Evolutionary conservation across 1,139 yeast genomes (phyloP), one percentile per base, ranked within the genome.

Genomic region (Diutina pseudorugosa): DNA sequence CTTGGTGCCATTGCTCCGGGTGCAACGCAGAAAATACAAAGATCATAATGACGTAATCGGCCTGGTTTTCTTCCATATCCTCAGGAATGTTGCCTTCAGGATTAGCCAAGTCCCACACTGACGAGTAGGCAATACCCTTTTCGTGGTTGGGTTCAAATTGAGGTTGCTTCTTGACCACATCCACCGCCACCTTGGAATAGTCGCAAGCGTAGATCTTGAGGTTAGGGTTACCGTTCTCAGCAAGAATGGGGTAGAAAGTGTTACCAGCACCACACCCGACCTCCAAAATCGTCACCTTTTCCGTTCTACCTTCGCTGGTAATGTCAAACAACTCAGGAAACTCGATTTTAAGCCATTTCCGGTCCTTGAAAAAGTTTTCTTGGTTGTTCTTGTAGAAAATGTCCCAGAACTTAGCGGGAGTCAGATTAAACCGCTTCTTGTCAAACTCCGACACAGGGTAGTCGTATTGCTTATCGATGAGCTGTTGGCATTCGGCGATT

Each of bases 201-300:
- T 93, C 99, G 54, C 93, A 95, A 1, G 96, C 98, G 55, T 81
- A 79, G 12, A 93, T 79, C 59, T 72, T 77, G 54, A 93, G 72
- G 41, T 82, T 70, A n/a, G 84, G 82, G 68, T 93, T 93, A 65
- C 85, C 75, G 65, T 93, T 93, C 60, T 85, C 90, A 53, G 77
- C 76, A 55, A 93, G 71, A 30, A 93, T 84, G 1, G 98, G 98
- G 67, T 85, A 93, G 69, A 93, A 77, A 0, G 98, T 93, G 65
- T 94, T 94, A 14, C 99, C 99, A 2, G 97, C 98, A 53, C 98
- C 99, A 69, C 98, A 93, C 3, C 99, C 99, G 53, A 94, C 85
- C 65, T 93, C 99, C 53, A 93, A 75, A 41, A 93, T 85, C 2
- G 84, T 82, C 30, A 77, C 76, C 4, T 84, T 79, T n/a, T 89